Percentiles rank a stretch among this genome's conserved stretches.
These are phyloP conservation scores for Suillus alpinus DNA, from an alignment of 768 basidiomycete genomes.

Conservation along the genomic window DNA sequence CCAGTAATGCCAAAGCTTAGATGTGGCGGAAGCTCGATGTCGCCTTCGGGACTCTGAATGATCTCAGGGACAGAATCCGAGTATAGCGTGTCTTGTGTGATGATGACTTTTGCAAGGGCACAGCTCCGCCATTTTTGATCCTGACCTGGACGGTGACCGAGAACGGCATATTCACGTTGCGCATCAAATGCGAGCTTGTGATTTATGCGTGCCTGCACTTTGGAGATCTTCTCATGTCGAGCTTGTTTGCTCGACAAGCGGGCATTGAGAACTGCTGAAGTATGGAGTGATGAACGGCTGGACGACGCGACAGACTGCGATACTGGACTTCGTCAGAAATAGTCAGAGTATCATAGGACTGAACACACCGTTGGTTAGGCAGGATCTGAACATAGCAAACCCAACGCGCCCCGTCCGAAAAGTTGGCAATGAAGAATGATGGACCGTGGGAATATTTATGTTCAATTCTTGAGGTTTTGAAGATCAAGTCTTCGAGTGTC, in stretches of 20 bases:
- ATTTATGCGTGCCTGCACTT: constrained; percentile 45
- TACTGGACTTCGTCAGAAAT: constrained; percentile 20
- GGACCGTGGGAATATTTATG: constrained; percentile 38
- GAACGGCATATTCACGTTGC: constrained; percentile 61
- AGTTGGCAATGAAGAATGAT: constrained; percentile 1
- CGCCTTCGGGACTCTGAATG: constrained; percentile 31
- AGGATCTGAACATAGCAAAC: constrained; percentile 27
- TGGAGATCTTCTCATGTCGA: constrained; percentile 41
- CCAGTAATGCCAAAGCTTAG: constrained; percentile 65
- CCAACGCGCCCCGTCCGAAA: background rate
- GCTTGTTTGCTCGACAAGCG: constrained; percentile 35
- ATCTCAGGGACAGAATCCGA: constrained; percentile 22
- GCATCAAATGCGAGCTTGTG: constrained; percentile 34
- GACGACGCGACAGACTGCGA: constrained; percentile 41
- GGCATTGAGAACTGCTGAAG: constrained; percentile 40
- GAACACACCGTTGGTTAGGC: constrained; percentile 17
- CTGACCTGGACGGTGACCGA: constrained; percentile 67
- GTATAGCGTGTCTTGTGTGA: constrained; percentile 51
- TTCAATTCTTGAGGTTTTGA: background rate
- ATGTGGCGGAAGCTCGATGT: constrained; percentile 47
- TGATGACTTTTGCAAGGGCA: constrained; percentile 61
- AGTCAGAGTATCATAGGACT: background rate
- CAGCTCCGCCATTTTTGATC: constrained; percentile 66
- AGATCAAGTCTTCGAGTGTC: constrained; percentile 13
- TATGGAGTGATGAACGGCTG: constrained; percentile 45